Base-by-base conservation (phyloP, 2,329 filamentous ascomycete species). In the Ophioceras dolichostomum region DNA sequence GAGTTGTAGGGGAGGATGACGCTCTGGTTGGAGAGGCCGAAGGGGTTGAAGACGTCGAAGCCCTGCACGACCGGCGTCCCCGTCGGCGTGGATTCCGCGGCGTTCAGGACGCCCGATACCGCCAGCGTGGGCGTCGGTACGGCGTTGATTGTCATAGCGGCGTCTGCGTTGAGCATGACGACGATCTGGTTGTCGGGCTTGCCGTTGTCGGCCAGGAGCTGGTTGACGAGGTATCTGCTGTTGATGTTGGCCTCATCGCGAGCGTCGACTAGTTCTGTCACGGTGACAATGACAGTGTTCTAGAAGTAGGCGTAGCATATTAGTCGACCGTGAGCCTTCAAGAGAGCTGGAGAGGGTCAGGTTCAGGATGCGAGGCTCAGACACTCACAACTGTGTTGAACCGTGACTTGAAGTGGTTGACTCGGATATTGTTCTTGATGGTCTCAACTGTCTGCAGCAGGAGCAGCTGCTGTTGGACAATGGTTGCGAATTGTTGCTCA, bases 361-460 rank as follows among this genome's bases (percentile, higher is more conserved):
- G n/a, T n/a, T n/a, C n/a, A n/a, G n/a, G n/a, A n/a, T n/a, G n/a
- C n/a, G n/a, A 26, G 16, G 30, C 16, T 29, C 9, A 14, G 30
- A 27, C 5, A 49, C 56, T 46, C 44, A 60, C 57, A 4, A 57
- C 57, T 46, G 58, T 52, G 8, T 46, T 42, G 38, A 59, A 60
- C 14, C 53, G 52, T 8, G 54, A 47, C 43, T 52, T 52, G 47
- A 63, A 60, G 41, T 56, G 54, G 45, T 62, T 63, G 32, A 60
- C 39, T 9, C 59, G 55, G 42, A 61, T 61, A 43, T 60, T 62
- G 41, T 62, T 57, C 53, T 62, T 61, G 48, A 62, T 56, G 17
- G 51, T 54, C 42, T 61, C 53, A 29, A 61, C 48, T 41, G 60
- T 54, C 7, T 52, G 53, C 27, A 55, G 45, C 14, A 62, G 47